phyloP scores from a whole-genome alignment of 139 green algal species.

The Closterium sp. region DNA sequence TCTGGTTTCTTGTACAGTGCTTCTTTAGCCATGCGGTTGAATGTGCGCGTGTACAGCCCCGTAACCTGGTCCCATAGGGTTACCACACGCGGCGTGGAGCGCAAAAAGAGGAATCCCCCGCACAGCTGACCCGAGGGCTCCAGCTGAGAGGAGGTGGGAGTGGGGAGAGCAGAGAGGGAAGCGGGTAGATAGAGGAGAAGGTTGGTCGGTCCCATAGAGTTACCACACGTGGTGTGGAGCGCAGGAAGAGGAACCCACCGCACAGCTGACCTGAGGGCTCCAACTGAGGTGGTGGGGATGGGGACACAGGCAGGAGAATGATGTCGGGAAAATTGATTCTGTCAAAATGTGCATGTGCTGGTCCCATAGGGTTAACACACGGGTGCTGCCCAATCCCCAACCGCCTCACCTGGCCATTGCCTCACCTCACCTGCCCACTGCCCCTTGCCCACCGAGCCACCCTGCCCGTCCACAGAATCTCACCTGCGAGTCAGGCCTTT shows the following conservation, averaged over 20 bases:
- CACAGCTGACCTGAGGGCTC: neutral
- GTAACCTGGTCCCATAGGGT: slow-evolving; percentile 15
- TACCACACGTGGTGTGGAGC: neutral
- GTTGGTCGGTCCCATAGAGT: too few relatives aligned
- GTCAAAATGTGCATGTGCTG: too few relatives aligned
- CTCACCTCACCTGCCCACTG: too few relatives aligned
- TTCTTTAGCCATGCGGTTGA: slow-evolving; percentile 1
- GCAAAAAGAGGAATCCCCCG: slow-evolving; percentile 5
- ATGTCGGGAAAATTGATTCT: too few relatives aligned
- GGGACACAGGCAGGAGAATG: too few relatives aligned
- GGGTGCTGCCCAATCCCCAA: too few relatives aligned
- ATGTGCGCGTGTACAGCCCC: neutral
- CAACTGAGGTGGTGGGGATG: neutral
- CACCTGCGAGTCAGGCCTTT: too few relatives aligned
- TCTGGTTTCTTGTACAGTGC: slow-evolving; percentile 9
- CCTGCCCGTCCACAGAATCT: too few relatives aligned
- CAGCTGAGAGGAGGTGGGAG: neutral
- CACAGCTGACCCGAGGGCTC: slow-evolving; percentile 8
- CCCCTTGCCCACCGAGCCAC: too few relatives aligned
- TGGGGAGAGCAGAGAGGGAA: neutral
- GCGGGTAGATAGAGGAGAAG: neutral
- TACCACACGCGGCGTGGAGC: neutral
- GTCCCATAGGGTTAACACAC: too few relatives aligned
- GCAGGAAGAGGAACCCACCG: too few relatives aligned
- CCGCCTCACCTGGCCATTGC: too few relatives aligned